phyloP scores from a whole-genome alignment of 1,284 basidiomycete genomes.

The Ceratobasidium sp. region DNA sequence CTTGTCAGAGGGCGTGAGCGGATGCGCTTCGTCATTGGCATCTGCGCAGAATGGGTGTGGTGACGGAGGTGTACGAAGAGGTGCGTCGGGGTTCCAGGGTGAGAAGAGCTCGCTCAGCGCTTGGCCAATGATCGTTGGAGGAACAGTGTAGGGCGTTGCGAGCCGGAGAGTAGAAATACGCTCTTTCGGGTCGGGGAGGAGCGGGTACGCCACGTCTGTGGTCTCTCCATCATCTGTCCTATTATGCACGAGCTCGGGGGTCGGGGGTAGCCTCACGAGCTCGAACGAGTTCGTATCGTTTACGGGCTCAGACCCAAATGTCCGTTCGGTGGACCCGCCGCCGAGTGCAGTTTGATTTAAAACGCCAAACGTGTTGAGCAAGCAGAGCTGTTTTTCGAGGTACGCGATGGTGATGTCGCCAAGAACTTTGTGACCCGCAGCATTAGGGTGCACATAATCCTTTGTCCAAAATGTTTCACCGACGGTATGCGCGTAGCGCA shows the following conservation, averaged over 20 bases:
- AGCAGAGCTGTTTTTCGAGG: slow-evolving; percentile 40
- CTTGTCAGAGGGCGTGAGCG: slow-evolving; percentile 38
- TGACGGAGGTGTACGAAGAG: slow-evolving; percentile 15
- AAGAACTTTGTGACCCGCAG: slow-evolving; percentile 41
- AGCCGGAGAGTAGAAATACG: slow-evolving; percentile 35
- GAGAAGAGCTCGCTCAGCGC: slow-evolving; percentile 39
- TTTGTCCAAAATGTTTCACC: slow-evolving; percentile 42
- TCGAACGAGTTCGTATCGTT: slow-evolving; percentile 39
- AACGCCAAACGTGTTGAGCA: slow-evolving; percentile 34
- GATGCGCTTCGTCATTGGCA: slow-evolving; percentile 42
- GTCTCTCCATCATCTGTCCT: slow-evolving; percentile 39
- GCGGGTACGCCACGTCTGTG: slow-evolving; percentile 38
- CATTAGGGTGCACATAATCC: slow-evolving; percentile 43
- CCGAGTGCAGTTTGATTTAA: slow-evolving; percentile 40
- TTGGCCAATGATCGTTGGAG: slow-evolving; percentile 40
- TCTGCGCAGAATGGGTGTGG: slow-evolving; percentile 44
- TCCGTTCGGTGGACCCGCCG: slow-evolving; percentile 29
- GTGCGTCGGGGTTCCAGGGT: slow-evolving; percentile 38
- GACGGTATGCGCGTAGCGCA: slow-evolving; percentile 42
- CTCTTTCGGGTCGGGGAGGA: slow-evolving; percentile 39
- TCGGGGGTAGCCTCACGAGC: slow-evolving; percentile 34
- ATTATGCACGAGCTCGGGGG: slow-evolving; percentile 32
- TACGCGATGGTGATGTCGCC: slow-evolving; percentile 41
- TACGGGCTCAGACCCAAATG: slow-evolving; percentile 26
- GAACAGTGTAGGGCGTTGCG: slow-evolving; percentile 41